Percentiles rank a stretch among this genome's conserved stretches.
These are phyloP conservation scores for Fusarium xylarioides DNA, from an alignment of 2,329 filamentous ascomycete species.

Conservation along the genomic window DNA sequence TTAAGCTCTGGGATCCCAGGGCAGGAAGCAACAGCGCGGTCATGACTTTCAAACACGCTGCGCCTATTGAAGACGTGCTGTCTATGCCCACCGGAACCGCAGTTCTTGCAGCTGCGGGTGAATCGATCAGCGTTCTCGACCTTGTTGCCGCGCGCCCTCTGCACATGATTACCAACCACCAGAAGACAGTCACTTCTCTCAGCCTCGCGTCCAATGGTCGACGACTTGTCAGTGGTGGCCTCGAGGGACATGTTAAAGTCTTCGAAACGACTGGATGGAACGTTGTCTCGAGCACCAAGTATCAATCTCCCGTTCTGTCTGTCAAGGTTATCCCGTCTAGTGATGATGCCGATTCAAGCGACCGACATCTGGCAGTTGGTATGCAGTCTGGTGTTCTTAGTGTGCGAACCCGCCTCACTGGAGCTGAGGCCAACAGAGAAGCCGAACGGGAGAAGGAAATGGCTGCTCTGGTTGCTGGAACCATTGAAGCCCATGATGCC, in stretches of 20 bases:
- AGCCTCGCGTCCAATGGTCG: constrained; percentile 82
- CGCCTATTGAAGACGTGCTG: constrained; percentile 87
- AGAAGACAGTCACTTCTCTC: constrained; percentile 95
- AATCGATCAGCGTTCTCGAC: constrained; percentile 89
- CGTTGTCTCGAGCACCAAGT: constrained; percentile 93
- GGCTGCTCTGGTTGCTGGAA: constrained; percentile 81
- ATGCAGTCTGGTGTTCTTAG: constrained; percentile 95
- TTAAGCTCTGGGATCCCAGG: constrained; percentile 91
- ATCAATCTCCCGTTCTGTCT: constrained; percentile 88
- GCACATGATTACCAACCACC: constrained; percentile 89
- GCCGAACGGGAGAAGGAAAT: constrained; percentile 84
- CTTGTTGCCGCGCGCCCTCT: constrained; percentile 89
- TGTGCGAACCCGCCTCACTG: constrained; percentile 86
- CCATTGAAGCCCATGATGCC: constrained; percentile 79
- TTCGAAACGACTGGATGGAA: constrained; percentile 97
- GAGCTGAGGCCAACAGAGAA: constrained; percentile 79
- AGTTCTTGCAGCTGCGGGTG: constrained; percentile 84
- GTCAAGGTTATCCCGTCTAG: constrained; percentile 72
- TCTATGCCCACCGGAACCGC: constrained; percentile 88
- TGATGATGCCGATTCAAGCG: constrained; percentile 64
- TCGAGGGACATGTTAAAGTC: constrained; percentile 97
- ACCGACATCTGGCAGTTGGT: constrained; percentile 93
- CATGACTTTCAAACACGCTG: constrained; percentile 95
- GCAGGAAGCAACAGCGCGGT: constrained; percentile 71
- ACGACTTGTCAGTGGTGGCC: constrained; percentile 83